phyloP scores from a whole-genome alignment of 495 filamentous ascomycete genomes.

The Hyaloscypha variabilis region DNA sequence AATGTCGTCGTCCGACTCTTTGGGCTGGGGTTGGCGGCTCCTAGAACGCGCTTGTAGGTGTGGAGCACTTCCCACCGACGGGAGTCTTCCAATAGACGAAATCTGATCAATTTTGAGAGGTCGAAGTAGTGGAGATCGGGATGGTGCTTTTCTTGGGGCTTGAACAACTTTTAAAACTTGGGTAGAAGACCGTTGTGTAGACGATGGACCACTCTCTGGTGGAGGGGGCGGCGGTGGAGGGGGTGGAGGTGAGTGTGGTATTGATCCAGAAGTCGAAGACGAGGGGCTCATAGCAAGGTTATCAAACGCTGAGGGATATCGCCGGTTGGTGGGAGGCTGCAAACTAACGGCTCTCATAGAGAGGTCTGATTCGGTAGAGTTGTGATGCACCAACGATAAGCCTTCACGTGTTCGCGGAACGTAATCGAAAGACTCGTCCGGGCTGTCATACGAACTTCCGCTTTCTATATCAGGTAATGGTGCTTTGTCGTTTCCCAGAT shows the following conservation, averaged over 20 bases:
- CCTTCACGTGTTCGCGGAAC: background rate
- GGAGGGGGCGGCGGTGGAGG: background rate
- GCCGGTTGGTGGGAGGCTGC: background rate
- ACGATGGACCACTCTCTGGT: background rate
- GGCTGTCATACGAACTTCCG: background rate
- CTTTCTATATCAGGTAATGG: background rate
- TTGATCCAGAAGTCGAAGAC: background rate
- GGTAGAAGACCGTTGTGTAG: background rate
- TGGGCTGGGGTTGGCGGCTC: background rate
- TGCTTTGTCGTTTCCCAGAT: background rate
- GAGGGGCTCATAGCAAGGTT: background rate
- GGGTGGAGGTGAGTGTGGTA: too few species aligned
- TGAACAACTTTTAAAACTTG: background rate
- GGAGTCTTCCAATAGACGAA: background rate
- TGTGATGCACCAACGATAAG: background rate
- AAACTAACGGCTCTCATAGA: background rate
- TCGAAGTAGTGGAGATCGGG: background rate
- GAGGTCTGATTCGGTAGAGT: background rate
- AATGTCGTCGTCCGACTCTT: background rate
- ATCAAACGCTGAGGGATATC: background rate
- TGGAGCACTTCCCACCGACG: background rate
- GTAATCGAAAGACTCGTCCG: background rate
- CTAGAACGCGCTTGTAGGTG: background rate
- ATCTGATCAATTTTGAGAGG: background rate
- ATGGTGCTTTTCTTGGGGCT: too few species aligned